Evolutionary conservation across 1,284 basidiomycete species (phyloP).

Genomic region (Austroboletus olivaceoglutinosus): DNA sequence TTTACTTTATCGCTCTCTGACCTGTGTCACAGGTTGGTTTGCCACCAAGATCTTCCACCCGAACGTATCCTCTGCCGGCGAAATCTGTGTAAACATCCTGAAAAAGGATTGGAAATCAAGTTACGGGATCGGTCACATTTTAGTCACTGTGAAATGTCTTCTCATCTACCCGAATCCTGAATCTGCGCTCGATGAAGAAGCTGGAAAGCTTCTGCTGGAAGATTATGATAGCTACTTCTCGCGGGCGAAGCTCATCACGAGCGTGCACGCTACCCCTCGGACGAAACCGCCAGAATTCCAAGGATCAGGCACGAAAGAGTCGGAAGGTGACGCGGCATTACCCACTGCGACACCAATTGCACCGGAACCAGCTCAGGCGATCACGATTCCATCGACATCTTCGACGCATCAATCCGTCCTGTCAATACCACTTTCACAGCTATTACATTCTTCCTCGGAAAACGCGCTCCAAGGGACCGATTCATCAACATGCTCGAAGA

Average conservation of each 20-base stretch:
- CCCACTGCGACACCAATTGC: constrained; percentile 19
- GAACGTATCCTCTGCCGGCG: constrained; percentile 85
- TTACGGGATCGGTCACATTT: constrained; percentile 89
- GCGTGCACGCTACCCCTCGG: constrained; percentile 78
- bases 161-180: constrained; percentile 96
- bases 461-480: constrained; percentile 37
- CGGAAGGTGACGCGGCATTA: constrained; percentile 14
- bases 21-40: constrained; percentile 66
- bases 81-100: constrained; percentile 96
- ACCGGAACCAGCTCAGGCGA: constrained; percentile 25
- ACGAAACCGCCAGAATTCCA: constrained; percentile 68
- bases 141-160: constrained; percentile 91
- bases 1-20: constrained; percentile 4
- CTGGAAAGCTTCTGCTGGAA: constrained; percentile 86
- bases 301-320: constrained; percentile 36
- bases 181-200: constrained; percentile 92
- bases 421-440: constrained; percentile 34
- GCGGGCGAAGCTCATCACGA: constrained; percentile 79
- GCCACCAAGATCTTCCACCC: constrained; percentile 95
- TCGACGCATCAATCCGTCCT: constrained; percentile 39
- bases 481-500: constrained; percentile 38
- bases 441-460: constrained; percentile 37
- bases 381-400: constrained; percentile 26
- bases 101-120: constrained; percentile 96
- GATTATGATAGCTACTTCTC: constrained; percentile 85